Percentiles rank a stretch among this genome's conserved stretches.
phyloP scores from a whole-genome alignment of 768 basidiomycete genomes.

The Lactifluus volemus region DNA sequence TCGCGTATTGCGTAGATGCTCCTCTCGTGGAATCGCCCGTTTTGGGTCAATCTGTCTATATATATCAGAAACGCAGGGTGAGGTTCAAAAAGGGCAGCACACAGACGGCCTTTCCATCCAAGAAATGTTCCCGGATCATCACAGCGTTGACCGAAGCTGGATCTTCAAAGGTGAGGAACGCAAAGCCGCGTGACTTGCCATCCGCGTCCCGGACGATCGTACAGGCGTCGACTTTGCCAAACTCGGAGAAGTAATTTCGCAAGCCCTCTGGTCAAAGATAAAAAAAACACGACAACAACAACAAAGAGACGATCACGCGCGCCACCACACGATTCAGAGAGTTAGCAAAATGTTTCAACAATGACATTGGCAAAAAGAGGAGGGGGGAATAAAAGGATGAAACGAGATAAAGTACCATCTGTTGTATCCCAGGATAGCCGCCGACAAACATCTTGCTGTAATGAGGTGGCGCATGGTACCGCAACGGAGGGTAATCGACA shows the following conservation, averaged over 20 bases:
- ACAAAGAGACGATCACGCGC: slow-evolving; percentile 15
- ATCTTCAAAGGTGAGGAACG: slow-evolving; percentile 96
- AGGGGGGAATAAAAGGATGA: slow-evolving; percentile 22
- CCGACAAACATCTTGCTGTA: slow-evolving; percentile 99
- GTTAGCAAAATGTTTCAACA: slow-evolving; percentile 28
- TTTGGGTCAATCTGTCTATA: slow-evolving; percentile 90
- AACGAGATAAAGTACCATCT: slow-evolving; percentile 61
- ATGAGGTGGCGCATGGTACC: slow-evolving; percentile 15
- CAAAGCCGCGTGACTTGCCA: slow-evolving; percentile 95
- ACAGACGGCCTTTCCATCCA: slow-evolving; percentile 96
- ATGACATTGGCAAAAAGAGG: slow-evolving; percentile 23
- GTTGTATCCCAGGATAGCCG: slow-evolving; percentile 99
- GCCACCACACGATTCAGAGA: slow-evolving; percentile 33
- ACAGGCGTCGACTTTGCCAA: slow-evolving; percentile 94
- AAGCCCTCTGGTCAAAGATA: slow-evolving; percentile 46
- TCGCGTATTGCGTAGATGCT: slow-evolving; percentile 89
- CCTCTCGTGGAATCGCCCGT: slow-evolving; percentile 93
- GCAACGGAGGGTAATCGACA: slow-evolving; percentile 16
- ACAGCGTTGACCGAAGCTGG: slow-evolving; percentile 91
- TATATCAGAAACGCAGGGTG: background rate
- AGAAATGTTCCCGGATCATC: slow-evolving; percentile 87
- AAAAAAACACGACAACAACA: background rate
- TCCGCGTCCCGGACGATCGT: slow-evolving; percentile 99
- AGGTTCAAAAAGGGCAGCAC: slow-evolving; percentile 9
- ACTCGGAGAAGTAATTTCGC: slow-evolving; percentile 87